Evolutionary conservation across 345 rosid genomes (phyloP).

Genomic region (Lepidium aucheri): DNA sequence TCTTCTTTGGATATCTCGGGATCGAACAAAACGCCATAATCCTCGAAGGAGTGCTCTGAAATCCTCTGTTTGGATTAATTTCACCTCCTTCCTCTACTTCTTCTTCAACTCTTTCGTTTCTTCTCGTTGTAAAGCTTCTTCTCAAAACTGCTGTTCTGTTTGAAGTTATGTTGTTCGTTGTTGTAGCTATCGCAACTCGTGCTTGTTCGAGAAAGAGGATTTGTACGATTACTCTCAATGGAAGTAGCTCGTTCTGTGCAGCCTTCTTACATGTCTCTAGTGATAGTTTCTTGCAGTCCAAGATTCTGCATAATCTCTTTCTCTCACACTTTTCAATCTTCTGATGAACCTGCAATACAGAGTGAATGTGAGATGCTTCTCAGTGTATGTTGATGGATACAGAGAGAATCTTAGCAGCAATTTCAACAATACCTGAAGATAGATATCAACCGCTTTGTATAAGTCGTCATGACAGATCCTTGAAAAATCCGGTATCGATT

Average conservation of each 20-base stretch:
- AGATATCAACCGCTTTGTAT: constrained; percentile 81
- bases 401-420: too few relatives aligned
- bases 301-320: constrained; percentile 64
- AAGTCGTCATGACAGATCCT: constrained; percentile 77
- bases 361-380: background rate
- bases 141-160: constrained; percentile 5
- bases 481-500: constrained; percentile 61
- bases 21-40: constrained; percentile 61
- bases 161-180: constrained; percentile 46
- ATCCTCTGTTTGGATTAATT: constrained; percentile 38
- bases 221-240: constrained; percentile 83
- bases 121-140: constrained; percentile 52
- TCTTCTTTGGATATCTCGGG: constrained; percentile 48
- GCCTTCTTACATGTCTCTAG: constrained; percentile 91
- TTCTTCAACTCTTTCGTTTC: constrained; percentile 53
- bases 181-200: constrained; percentile 47
- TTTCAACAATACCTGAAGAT: constrained; percentile 58
- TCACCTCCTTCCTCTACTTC: constrained; percentile 55
- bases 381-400: background rate
- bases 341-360: constrained; percentile 51
- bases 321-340: constrained; percentile 70
- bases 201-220: constrained; percentile 91
- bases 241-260: constrained; percentile 84
- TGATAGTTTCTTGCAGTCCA: constrained; percentile 88
- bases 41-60: constrained; percentile 46